phyloP scores from a whole-genome alignment of 2,329 filamentous ascomycete species.

The Lecanicillium sp. region DNA sequence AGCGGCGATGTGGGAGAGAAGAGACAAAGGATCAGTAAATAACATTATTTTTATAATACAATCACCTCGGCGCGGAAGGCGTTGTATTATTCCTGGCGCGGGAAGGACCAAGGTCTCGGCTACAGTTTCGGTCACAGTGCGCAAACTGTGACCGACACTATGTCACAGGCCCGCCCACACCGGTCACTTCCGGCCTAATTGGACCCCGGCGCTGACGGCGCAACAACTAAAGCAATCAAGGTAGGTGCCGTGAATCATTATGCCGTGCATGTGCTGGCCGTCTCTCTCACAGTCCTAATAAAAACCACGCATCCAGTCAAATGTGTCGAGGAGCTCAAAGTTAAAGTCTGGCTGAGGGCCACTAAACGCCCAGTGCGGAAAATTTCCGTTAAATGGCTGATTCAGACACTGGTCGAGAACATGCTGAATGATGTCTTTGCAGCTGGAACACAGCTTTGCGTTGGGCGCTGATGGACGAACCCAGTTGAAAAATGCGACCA shows the following conservation, averaged over 20 bases:
- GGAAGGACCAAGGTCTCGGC: neutral
- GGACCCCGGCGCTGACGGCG: too few relatives aligned
- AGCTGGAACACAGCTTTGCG: constrained; percentile 39
- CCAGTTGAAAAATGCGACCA: constrained; percentile 48
- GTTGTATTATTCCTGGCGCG: neutral
- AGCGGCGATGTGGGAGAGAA: too few relatives aligned
- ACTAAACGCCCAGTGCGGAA: constrained; percentile 29
- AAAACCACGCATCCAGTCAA: constrained; percentile 30
- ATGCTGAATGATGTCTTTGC: constrained; percentile 42
- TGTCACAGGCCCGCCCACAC: too few relatives aligned
- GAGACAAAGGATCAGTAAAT: neutral
- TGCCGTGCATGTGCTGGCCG: too few relatives aligned
- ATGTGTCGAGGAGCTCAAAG: constrained; percentile 37
- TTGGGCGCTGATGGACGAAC: constrained; percentile 42
- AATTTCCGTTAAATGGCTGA: constrained; percentile 18
- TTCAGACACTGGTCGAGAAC: constrained; percentile 46
- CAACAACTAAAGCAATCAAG: too few relatives aligned
- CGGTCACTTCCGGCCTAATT: too few relatives aligned
- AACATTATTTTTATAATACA: neutral
- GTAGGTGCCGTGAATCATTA: neutral
- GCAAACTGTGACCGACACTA: neutral
- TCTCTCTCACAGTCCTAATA: too few relatives aligned
- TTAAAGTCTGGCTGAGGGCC: constrained; percentile 28
- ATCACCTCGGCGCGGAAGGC: neutral
- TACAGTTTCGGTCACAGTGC: neutral